These are phyloP conservation scores for Xanthoconium stramineum DNA, from an alignment of 768 basidiomycete species.

Conservation along the genomic window DNA sequence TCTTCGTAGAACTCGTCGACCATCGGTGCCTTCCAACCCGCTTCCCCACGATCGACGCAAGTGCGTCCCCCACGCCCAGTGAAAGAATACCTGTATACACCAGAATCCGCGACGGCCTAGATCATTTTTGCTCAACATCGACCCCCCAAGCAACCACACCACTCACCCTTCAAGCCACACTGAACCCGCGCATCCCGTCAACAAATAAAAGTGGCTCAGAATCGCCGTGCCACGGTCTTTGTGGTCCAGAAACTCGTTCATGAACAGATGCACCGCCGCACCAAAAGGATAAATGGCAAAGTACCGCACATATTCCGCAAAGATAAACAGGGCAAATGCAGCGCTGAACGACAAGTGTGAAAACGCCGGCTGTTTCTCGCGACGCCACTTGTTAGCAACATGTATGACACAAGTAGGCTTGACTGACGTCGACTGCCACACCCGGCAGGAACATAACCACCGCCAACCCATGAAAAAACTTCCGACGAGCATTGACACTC, in stretches of 20 bases:
- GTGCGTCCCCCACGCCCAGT: slow-evolving; percentile 89
- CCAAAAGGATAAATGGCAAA: slow-evolving; percentile 98
- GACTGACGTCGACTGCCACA: slow-evolving; percentile 83
- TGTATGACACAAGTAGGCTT: slow-evolving; percentile 4
- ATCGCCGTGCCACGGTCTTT: slow-evolving; percentile 96
- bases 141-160: neutral
- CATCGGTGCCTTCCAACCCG: slow-evolving; percentile 77
- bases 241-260: slow-evolving; percentile 95
- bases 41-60: slow-evolving; percentile 92
- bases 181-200: slow-evolving; percentile 92
- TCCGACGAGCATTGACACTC: slow-evolving; percentile 86
- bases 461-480: slow-evolving; percentile 95
- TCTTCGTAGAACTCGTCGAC: slow-evolving; percentile 83
- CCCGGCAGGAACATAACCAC: slow-evolving; percentile 97
- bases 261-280: slow-evolving; percentile 88
- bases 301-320: slow-evolving; percentile 96
- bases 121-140: slow-evolving; percentile 6
- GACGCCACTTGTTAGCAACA: slow-evolving; percentile 13
- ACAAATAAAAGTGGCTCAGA: slow-evolving; percentile 93
- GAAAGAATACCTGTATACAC: slow-evolving; percentile 84
- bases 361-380: slow-evolving; percentile 77
- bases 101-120: slow-evolving; percentile 48
- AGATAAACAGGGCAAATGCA: slow-evolving; percentile 92
- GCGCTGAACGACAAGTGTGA: slow-evolving; percentile 92
- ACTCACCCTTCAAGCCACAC: slow-evolving; percentile 94